Conservation (phyloP, 2,329 filamentous ascomycete species). For the Mycosphaerelloides madeirae region DNA sequence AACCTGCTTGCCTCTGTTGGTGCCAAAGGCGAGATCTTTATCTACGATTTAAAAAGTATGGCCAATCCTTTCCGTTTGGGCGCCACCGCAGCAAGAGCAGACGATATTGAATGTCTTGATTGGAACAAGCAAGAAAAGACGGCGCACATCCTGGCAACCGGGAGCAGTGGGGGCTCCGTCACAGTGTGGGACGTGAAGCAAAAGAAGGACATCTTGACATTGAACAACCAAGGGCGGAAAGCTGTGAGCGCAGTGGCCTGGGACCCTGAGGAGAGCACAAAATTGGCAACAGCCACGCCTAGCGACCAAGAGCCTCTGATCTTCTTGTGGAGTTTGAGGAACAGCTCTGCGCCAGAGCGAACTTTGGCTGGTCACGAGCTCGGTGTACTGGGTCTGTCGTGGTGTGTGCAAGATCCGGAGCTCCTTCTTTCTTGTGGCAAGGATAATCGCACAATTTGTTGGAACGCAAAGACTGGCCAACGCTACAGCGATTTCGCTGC, state of each 20-base stretch:
- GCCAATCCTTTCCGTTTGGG: constrained; percentile 84
- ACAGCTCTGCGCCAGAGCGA: constrained; percentile 89
- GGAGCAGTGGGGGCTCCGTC: constrained; percentile 87
- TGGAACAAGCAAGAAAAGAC: constrained; percentile 89
- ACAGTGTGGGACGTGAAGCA: constrained; percentile 98
- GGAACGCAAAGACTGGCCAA: constrained; percentile 91
- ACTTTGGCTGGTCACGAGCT: constrained; percentile 89
- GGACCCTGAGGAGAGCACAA: constrained; percentile 91
- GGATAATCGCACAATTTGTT: constrained; percentile 90
- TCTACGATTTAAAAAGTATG: constrained; percentile 90
- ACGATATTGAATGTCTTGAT: constrained; percentile 92
- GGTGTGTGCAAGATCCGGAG: constrained; percentile 88
- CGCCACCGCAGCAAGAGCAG: constrained; percentile 78
- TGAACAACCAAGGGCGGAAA: constrained; percentile 86
- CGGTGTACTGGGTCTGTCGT: constrained; percentile 87
- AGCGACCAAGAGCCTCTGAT: constrained; percentile 86
- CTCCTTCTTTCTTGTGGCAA: constrained; percentile 90
- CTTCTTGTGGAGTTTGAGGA: constrained; percentile 88
- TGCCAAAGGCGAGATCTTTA: constrained; percentile 90
- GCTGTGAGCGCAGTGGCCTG: constrained; percentile 92
- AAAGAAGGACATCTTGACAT: constrained; percentile 91
- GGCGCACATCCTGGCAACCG: constrained; percentile 90
- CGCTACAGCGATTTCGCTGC: constrained; percentile 88
- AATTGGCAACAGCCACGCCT: constrained; percentile 86
- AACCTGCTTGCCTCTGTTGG: constrained; percentile 90